These are phyloP conservation scores for Chlorella variabilis DNA, from an alignment of 163 green algal genomes.

Conservation along the genomic window DNA sequence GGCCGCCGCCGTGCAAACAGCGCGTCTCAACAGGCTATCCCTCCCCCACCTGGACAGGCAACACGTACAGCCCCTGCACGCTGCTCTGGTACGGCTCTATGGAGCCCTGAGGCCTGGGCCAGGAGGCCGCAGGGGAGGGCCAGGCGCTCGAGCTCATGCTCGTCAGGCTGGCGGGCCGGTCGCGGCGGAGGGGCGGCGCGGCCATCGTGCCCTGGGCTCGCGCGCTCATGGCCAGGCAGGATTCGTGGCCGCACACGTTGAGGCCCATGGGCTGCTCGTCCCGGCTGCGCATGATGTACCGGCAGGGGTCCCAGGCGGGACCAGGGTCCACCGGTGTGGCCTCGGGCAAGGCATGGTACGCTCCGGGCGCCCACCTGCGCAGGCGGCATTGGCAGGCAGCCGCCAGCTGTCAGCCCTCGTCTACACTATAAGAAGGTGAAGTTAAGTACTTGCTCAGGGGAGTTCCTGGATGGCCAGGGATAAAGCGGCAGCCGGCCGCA, in stretches of 20 bases:
- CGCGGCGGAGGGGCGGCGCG: neutral
- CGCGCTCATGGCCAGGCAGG: neutral
- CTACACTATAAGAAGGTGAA: too few relatives aligned
- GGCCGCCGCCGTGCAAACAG: too few relatives aligned
- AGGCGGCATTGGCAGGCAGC: neutral
- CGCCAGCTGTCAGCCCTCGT: too few relatives aligned
- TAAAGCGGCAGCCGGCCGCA: too few relatives aligned
- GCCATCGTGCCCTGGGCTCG: neutral
- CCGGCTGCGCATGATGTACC: slow-evolving; percentile 36
- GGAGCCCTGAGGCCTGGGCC: neutral
- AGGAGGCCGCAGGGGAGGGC: too few relatives aligned
- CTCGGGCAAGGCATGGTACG: neutral
- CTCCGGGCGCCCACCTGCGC: neutral
- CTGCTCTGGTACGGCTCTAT: neutral
- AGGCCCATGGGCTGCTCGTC: slow-evolving; percentile 35
- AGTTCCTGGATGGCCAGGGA: too few relatives aligned
- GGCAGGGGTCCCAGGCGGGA: slow-evolving; percentile 30
- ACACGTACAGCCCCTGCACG: slow-evolving; percentile 18
- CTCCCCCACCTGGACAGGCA: slow-evolving; percentile 19
- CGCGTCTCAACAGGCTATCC: too few relatives aligned
- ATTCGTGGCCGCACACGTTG: neutral
- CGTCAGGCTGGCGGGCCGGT: neutral
- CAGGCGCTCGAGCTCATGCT: too few relatives aligned
- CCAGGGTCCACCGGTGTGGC: neutral
- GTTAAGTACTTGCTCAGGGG: too few relatives aligned